Base-by-base conservation (phyloP, 78 protist genomes). In the Polysphondylium violaceum region DNA sequence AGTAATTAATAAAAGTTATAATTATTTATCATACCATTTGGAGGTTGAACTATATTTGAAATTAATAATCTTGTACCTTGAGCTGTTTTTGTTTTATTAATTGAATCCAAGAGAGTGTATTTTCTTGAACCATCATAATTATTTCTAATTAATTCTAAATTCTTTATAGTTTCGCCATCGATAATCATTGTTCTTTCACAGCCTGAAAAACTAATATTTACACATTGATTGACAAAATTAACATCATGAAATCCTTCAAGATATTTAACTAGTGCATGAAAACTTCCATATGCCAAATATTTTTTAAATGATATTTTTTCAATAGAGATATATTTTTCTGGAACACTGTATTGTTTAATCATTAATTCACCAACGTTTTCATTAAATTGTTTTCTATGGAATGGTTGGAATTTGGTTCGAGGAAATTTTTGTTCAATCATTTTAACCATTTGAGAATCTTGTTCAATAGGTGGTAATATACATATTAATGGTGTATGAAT, bases 91-190 rank as follows among this genome's bases (percentile, higher is more conserved):
- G 81, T 69, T n/a, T 58, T 11, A 44, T 83, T 71, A 33, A 83
- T 64, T 1, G 91, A 51, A 14, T 74, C 64, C 41, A 25, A 83
- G 2, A 83, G 55, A 40, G 91, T 83, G 44, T 31, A n/a, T 12
- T 67, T 59, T 83, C 91, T 83, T n/a, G 51, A 43, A 23, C 91
- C 79, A 83, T 83, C 68, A 29, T 55, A 40, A 2, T 51, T 31
- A 43, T 73, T 83, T 2, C 31, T 77, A 64, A 71, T 58, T 23
- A 83, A 59, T 83, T 83, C 91, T 14, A 83, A 53, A 50, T 69
- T 83, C 36, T 69, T 83, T 2, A 83, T 83, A 3, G 91, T 55
- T 44, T 83, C 91, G 12, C 74, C 91, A 83, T 83, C 91, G 0
- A 83, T 83, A 16, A 43, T 67, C 79, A 83, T 83, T 55, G 79